Conservation (phyloP, 371 early-diverging fungal genomes). For the Actinomortierella ambigua region DNA sequence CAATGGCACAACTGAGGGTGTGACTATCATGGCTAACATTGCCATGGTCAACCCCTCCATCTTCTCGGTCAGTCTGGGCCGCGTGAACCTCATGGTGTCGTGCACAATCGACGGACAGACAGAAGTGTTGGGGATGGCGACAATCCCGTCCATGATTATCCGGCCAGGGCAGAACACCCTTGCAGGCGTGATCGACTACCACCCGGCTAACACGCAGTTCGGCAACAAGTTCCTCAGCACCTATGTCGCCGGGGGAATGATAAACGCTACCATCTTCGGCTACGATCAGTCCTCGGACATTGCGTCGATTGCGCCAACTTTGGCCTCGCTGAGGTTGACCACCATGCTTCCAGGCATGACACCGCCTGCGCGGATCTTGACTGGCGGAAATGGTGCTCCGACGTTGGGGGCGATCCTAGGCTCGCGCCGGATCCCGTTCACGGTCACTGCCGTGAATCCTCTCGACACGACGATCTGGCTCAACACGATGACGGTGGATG, state of each 20-base stretch:
- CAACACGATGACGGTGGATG: background rate
- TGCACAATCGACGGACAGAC: background rate
- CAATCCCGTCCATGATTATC: background rate
- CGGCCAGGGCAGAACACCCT: background rate
- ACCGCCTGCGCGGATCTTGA: background rate
- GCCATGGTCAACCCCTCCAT: conserved; percentile 2
- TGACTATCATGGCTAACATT: background rate
- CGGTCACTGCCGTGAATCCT: background rate
- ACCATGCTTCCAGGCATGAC: conserved; percentile 2
- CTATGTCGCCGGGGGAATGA: background rate
- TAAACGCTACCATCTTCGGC: background rate
- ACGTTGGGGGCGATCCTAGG: conserved; percentile 3
- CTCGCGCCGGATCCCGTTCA: background rate
- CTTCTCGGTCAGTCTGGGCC: background rate
- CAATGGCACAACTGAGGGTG: background rate
- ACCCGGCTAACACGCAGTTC: background rate
- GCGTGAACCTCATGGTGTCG: background rate
- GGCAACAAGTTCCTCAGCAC: conserved; percentile 2
- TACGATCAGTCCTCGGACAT: background rate
- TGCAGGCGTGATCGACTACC: background rate
- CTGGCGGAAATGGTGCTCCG: background rate
- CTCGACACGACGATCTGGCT: conserved; percentile 4
- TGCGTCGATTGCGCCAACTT: background rate
- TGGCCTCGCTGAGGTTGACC: background rate
- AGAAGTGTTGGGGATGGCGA: background rate